Base-by-base conservation (phyloP, 306 rosid species). In the Prunus kanzakura region DNA sequence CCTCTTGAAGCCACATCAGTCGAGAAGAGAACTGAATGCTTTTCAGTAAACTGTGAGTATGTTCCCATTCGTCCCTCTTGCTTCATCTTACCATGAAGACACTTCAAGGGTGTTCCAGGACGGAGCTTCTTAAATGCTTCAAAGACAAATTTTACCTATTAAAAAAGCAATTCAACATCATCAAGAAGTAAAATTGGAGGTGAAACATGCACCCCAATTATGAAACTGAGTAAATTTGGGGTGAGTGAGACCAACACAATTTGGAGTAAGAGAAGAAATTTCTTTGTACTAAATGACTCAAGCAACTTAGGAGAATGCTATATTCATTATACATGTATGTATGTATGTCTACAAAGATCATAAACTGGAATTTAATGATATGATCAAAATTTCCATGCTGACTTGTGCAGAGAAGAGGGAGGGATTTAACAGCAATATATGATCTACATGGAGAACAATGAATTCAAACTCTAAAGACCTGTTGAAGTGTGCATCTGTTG, bases 1-100 rank as follows among this genome's bases (percentile, higher is more conserved):
- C 97, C 98, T 81, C 98, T 92, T 27, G 97, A 86, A 11, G 96
- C 93, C 75, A 95, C 92, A 80, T 95, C 98, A 15, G 98, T 95
- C 23, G 92, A 85, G 80, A 95, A 89, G 79, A 95, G 98, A 69
- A 92, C 92, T 3, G 96, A 89, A 18, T 84, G 91, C 76, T 80
- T 76, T 83, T 92, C 97, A 88, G 93, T 88, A 71, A 92, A 95
- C 68, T 86, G 89, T 2, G 92, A 76, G 69, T 88, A 90, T 63
- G 91, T 87, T 35, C 88, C 96, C 92, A 92, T 86, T 81, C 97
- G 87, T 72, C 83, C 88, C 63, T 85, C 94, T 83, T 87, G 97
- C 74, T 89, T 88, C 98, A 92, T 88, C 89, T 87, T 89, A 84
- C 97, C 98, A 83, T 92, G 93, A 64, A 95, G 93, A 79, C 96